Base-by-base conservation (phyloP, 1,284 basidiomycete genomes). In the Ganoderma sinense region DNA sequence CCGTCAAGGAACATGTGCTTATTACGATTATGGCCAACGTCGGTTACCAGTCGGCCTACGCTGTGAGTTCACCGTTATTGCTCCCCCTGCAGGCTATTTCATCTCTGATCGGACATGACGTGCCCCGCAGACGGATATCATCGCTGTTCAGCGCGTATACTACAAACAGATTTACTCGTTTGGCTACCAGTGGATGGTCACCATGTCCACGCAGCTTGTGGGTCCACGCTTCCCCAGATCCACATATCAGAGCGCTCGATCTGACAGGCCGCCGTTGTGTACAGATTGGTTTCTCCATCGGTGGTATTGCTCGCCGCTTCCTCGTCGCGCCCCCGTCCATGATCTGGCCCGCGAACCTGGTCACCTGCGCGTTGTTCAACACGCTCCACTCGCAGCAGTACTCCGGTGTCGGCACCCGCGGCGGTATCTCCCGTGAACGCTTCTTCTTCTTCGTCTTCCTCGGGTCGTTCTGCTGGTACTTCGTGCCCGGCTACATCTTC, bases 201-300 rank as follows among this genome's bases (percentile, higher is more conserved):
- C 95, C 33, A 89, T 98, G 84, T 92, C 94, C 8, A 94, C 94
- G 2, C 79, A 80, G 77, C 84, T 97, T 61, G 91, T 96, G 43
- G 26, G 75, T 62, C 16, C 29, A 56, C 45, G 31, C 23, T 23
- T 60, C 13, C 36, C 20, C 20, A 60, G 33, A 56, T 60, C 58
- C 36, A 60, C 23, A 36, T 40, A 33, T 60, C 36, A n/a, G 58
- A 60, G 33, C 26, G 53, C 33, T 58, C 18, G n/a, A 83, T 75
- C 82, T 84, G 64, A 65, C 73, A 61, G 41, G 94, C 64, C 86
- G 16, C 43, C 94, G 40, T 88, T 96, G 81, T 90, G 93, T 8
- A 91, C 94, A 97, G 78, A 92, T 96, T 51, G 96, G 96, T 0
- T 95, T 97, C 78, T 91, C 93, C 2, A 88, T 84, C 75, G 89